These are phyloP conservation scores for Letharia columbiana DNA, from an alignment of 495 filamentous ascomycete genomes.

Conservation along the genomic window DNA sequence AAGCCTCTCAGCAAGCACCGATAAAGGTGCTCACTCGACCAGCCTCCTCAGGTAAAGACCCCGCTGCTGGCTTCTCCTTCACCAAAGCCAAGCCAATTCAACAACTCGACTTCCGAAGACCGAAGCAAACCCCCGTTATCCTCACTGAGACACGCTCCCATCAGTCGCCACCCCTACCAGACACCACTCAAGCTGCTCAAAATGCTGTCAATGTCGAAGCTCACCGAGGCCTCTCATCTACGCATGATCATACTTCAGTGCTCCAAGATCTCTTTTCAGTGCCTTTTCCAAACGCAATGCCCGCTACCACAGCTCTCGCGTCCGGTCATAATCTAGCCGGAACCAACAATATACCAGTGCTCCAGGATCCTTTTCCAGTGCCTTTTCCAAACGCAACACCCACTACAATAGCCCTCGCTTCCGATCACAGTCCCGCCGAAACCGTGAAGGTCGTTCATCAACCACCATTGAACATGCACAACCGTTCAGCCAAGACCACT, in stretches of 20 bases:
- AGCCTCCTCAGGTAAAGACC: constrained; percentile 12
- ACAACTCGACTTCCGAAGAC: constrained; percentile 9
- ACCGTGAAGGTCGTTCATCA: background rate
- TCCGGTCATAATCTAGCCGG: too few species aligned
- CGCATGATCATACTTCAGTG: background rate
- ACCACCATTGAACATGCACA: background rate
- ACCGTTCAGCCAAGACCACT: background rate
- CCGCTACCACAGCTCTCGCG: background rate
- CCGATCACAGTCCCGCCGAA: background rate
- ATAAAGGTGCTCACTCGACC: constrained; percentile 16
- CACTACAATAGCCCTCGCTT: too few species aligned
- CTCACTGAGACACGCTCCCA: background rate
- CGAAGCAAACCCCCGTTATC: background rate
- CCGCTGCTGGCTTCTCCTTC: constrained; percentile 15
- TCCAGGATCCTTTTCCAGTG: background rate
- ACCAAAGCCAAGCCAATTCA: constrained; percentile 4
- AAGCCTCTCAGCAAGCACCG: constrained; percentile 2
- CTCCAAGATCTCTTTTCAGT: background rate
- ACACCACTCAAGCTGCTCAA: background rate
- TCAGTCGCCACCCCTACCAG: background rate
- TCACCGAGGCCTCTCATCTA: background rate
- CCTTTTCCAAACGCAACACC: background rate
- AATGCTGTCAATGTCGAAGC: background rate
- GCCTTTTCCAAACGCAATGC: constrained; percentile 2
- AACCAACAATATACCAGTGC: background rate